Base-by-base conservation (phyloP, 176 grass and related monocot genomes). In the Carex parvula region DNA sequence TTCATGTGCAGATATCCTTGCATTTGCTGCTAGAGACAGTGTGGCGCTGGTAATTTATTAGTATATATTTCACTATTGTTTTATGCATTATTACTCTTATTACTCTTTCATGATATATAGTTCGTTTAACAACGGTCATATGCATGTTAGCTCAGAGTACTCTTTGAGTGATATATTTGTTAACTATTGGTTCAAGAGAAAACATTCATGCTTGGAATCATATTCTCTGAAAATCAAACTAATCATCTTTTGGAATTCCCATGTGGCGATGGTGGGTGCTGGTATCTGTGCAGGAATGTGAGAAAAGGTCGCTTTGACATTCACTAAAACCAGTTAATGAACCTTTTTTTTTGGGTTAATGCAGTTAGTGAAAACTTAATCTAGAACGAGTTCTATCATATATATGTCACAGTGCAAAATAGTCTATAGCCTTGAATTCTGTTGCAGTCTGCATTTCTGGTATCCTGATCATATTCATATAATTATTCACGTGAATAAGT, bases 1-100 rank as follows among this genome's bases (percentile, higher is more conserved):
- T 41, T 95, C 90, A 4, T 95, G 90, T 81, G 90, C 93, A 9
- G 93, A 95, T 81, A 79, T 95, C 14, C 82, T 95, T 5, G 93
- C 93, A 2, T 92, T 92, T 70, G 88, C 87, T 18, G 90, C 90
- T 2, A 83, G 92, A 58, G 92, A 94, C 85, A 90, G 84, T 30
- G 79, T 94, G 33, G 67, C 86, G 3, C 81, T 93, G 86, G 88
- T 93, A 88, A 84, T 84, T 61, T 13, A 61, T 58, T 61, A 29
- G 21, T 76, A 39, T 39, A 39, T 39, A 21, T 21, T 72, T 12
- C n/a, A 18, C 57, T 18, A 30, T 72, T 69, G 0, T 57, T 53
- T 59, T 37, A 22, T 4, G 6, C 50, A 48, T 29, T 32, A 58
- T 79, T 60, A n/a, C n/a, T n/a, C n/a, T n/a, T n/a, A n/a, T n/a